Evolutionary conservation across 139 green algal genomes (phyloP).

Genomic region (Closterium sp.): DNA sequence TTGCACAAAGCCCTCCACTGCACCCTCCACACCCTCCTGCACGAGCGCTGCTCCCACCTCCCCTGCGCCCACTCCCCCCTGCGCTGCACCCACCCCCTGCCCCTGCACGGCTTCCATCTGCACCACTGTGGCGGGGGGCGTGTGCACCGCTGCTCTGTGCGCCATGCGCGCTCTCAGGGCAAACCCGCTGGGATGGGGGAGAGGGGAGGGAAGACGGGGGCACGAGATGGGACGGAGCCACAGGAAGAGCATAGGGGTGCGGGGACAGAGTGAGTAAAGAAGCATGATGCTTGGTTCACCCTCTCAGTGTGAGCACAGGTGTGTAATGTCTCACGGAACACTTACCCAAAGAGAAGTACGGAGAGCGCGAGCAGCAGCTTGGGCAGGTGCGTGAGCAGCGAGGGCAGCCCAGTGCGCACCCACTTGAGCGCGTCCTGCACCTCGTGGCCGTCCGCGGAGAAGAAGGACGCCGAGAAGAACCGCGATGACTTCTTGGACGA

Average conservation of each 20-base stretch:
- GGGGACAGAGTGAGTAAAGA: too few relatives aligned
- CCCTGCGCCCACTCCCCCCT: not conserved
- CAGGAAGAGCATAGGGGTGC: not conserved
- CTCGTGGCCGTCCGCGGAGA: constrained; percentile 6
- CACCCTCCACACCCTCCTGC: too few relatives aligned
- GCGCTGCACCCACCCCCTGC: not conserved
- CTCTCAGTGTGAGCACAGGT: too few relatives aligned
- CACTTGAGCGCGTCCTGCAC: not conserved
- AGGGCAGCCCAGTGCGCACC: not conserved
- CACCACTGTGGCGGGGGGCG: not conserved
- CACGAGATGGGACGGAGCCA: not conserved
- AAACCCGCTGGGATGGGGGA: not conserved
- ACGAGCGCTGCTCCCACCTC: too few relatives aligned
- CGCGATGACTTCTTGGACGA: constrained; percentile 39
- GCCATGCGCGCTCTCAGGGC: not conserved
- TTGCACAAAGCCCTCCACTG: not conserved
- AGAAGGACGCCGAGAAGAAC: constrained; percentile 32
- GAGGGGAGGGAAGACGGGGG: not conserved
- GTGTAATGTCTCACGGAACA: too few relatives aligned
- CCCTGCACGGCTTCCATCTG: not conserved
- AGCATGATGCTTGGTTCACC: too few relatives aligned
- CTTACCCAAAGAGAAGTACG: constrained; percentile 25
- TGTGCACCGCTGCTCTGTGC: not conserved
- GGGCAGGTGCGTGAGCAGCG: not conserved
- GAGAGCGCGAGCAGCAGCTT: constrained; percentile 24